These are phyloP conservation scores for Diaporthe citrichinensis DNA, from an alignment of 2,329 filamentous ascomycete species.

Conservation along the genomic window DNA sequence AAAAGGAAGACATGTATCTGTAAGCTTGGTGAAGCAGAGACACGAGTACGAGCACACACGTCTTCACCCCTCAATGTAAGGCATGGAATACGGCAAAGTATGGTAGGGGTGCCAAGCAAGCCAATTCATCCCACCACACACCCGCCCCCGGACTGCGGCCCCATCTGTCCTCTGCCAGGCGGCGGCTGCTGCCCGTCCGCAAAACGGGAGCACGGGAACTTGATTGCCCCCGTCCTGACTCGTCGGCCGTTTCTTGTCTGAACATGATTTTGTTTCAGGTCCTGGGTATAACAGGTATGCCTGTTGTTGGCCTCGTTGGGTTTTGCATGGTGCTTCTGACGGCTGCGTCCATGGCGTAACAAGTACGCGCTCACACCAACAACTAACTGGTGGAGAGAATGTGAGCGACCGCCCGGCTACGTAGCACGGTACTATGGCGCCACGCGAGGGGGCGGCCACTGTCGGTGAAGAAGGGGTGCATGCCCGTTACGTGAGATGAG, in stretches of 20 bases:
- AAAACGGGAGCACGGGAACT: not conserved
- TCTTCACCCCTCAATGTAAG: too few relatives aligned
- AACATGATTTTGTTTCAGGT: conserved; percentile 3
- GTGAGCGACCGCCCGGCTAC: not conserved
- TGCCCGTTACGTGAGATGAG: not conserved
- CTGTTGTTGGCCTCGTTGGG: not conserved
- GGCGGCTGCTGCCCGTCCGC: not conserved
- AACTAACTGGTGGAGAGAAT: not conserved
- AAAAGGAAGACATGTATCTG: not conserved
- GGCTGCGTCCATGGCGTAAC: too few relatives aligned
- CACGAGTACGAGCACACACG: not conserved
- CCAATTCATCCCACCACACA: too few relatives aligned
- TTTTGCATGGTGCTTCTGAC: too few relatives aligned
- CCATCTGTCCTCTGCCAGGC: too few relatives aligned
- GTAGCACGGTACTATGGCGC: not conserved
- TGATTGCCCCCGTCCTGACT: not conserved
- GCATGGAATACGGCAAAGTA: too few relatives aligned
- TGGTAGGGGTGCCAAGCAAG: not conserved
- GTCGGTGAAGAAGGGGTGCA: too few relatives aligned
- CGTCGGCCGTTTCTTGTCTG: not conserved
- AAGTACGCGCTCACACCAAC: too few relatives aligned
- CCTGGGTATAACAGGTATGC: not conserved
- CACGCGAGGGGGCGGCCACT: too few relatives aligned
- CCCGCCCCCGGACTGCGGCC: too few relatives aligned
- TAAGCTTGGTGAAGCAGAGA: not conserved